Evolutionary conservation across 176 grass and related monocot genomes (phyloP), one percentile per base, ranked within the genome.

Genomic region (Musa beccarii): DNA sequence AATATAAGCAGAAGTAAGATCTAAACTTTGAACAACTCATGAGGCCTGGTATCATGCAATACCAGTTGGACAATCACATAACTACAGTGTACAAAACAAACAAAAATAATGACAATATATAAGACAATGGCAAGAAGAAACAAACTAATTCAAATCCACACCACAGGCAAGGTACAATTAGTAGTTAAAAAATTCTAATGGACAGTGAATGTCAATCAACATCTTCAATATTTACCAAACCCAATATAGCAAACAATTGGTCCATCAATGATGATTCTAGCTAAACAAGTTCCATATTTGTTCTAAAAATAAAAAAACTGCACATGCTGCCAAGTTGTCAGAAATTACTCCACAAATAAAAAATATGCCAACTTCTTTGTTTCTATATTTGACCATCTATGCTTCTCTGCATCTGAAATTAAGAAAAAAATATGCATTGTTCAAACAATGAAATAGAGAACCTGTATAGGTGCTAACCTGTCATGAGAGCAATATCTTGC

Each of bases 401-500:
- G 28, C 13, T 49, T 68, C 10, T 68, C 28, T 68, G 66, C 9
- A 49, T 34, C 28, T 68, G 11, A 49, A 68, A 68, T 34, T 43
- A 34, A 43, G 4, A 2, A 34, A 34, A 49, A 26, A 68, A 68
- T 34, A 49, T 68, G 22, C 49, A 72, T 5, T 22, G n/a, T 54
- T 8, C 17, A 24, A 54, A 54, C 22, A 53, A 11, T 21, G 10
- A 72, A 72, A 3, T 23, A 52, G 28, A 20, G 2, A 72, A 72
- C 14, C 5, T 72, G 49, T 13, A 76, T 28, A 34, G 34, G 64
- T 16, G 10, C 74, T 63, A 61, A 97, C 93, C 93, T 89, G 90
- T 97, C 87, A 97, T 87, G 55, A 86, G 92, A 83, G 90, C 90
- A 85, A 97, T 97, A 81, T 97, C 94, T 85, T 93, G 94, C 17